Base-by-base conservation (phyloP, 768 basidiomycete species). In the Sistotremastrum suecicum region DNA sequence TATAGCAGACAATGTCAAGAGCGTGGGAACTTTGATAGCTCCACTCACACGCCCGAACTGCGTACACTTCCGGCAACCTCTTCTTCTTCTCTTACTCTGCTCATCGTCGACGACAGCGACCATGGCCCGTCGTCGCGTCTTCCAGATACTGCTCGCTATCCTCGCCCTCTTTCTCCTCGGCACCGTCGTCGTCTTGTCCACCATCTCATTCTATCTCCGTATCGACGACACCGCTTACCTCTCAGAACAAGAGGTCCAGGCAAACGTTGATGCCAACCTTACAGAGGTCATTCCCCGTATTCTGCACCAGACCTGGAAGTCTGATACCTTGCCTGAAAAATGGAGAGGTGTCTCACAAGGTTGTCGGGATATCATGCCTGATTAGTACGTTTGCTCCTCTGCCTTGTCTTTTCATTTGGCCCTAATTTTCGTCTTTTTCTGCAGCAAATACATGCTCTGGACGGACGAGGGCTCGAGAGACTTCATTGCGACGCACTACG, bases 231-330 rank as follows among this genome's bases (percentile, higher is more conserved):
- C 68, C 35, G 89, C 88, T 30, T 91, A 88, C 62, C 68, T 97
- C 57, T 69, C 79, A 4, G 85, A 92, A 59, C 60, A 66, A 8
- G 85, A 92, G 58, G 75, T 94, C 7, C 75, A 77, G 51, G 54
- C 71, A 38, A 66, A 70, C 47, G 65, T 69, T 60, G 69, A 71
- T 53, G 62, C 66, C 29, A 81, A 83, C 57, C 74, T 78, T 29
- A 60, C 79, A 3, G 67, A 74, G 29, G 76, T 72, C 53, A 79
- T 98, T 35, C 95, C 92, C 3, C 75, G 88, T 43, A 86, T 99
- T 48, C 75, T 99, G 41, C 95, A 99, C 63, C 94, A 97, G 74
- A 98, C 95, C 28, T 99, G 95, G 95, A 95, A 92, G 70, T 79
- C 83, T 7, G 83, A 92, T 45, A 75, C 74, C 0, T 69, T 99